Conservation (phyloP, 257 asterid genomes). For the Solanum tacnaense region DNA sequence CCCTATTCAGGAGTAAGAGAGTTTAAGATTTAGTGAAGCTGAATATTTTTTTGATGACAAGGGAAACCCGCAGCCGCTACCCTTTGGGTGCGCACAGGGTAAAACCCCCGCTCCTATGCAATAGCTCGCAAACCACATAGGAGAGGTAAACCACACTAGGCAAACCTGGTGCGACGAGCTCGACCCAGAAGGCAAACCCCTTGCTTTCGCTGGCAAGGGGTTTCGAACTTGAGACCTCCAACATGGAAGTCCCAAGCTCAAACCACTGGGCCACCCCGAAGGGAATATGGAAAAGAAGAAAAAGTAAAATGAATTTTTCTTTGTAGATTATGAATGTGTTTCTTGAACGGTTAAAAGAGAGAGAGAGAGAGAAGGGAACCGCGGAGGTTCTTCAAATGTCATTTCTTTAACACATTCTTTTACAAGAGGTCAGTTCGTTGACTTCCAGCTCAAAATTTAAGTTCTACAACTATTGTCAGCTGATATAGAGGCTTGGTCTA, state of each 20-base stretch:
- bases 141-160: too few relatives aligned
- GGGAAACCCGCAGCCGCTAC: too few relatives aligned
- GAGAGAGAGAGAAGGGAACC: slow-evolving; percentile 92
- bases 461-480: not conserved
- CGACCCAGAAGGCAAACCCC: too few relatives aligned
- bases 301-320: not conserved
- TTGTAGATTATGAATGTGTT: slow-evolving; percentile 81
- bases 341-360: slow-evolving; percentile 55
- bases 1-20: not conserved
- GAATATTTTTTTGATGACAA: not conserved
- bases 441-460: not conserved
- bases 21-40: not conserved
- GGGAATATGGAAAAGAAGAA: not conserved
- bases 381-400: slow-evolving; percentile 69
- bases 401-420: slow-evolving; percentile 79
- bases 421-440: slow-evolving; percentile 62
- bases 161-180: too few relatives aligned
- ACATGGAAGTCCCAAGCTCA: too few relatives aligned
- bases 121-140: too few relatives aligned
- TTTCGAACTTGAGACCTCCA: too few relatives aligned
- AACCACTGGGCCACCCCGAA: too few relatives aligned
- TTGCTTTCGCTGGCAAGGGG: too few relatives aligned
- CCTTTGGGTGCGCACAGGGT: too few relatives aligned
- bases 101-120: too few relatives aligned
- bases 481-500: not conserved